Percentiles rank a stretch among this genome's conserved stretches.
These are phyloP conservation scores for Candida sanyiensis DNA, from an alignment of 805 yeast species.

Conservation along the genomic window DNA sequence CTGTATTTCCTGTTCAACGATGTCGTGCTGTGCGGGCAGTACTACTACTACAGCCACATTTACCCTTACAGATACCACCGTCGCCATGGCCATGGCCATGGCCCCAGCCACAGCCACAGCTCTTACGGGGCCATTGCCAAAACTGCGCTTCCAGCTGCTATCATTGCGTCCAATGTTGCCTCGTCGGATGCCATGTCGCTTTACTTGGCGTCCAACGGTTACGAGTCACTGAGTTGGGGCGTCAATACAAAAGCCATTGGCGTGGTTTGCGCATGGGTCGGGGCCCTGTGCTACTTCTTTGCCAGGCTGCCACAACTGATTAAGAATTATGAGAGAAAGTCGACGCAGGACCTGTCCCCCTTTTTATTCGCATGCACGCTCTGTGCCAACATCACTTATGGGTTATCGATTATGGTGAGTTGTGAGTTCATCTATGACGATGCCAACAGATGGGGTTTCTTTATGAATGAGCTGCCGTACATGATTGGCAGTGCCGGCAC, in stretches of 20 bases:
- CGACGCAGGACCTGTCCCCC: conserved; percentile 84
- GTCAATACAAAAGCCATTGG: conserved; percentile 32
- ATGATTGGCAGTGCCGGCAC: conserved; percentile 86
- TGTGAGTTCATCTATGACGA: conserved; percentile 42
- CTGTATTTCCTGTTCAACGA: conserved; percentile 73
- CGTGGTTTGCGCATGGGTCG: conserved; percentile 62
- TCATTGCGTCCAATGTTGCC: conserved; percentile 25
- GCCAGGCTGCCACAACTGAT: conserved; percentile 82
- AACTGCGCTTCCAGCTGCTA: conserved; percentile 21
- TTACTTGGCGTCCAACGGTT: background rate
- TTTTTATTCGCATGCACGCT: conserved; percentile 74
- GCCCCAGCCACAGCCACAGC: conserved; percentile 14
- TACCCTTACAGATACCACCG: conserved; percentile 28
- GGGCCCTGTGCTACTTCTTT: conserved; percentile 67
- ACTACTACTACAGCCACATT: conserved; percentile 52
- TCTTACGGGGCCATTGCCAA: conserved; percentile 12
- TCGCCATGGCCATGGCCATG: conserved; percentile 30
- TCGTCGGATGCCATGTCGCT: conserved; percentile 9
- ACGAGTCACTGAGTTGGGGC: background rate
- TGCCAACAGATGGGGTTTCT: conserved; percentile 39
- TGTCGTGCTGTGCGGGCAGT: conserved; percentile 60
- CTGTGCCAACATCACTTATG: conserved; percentile 70
- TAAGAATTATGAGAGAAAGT: conserved; percentile 70
- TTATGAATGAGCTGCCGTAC: conserved; percentile 71
- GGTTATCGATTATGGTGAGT: conserved; percentile 65